These are phyloP conservation scores for Euphorbia peplus DNA, from an alignment of 345 rosid species.

Conservation along the genomic window DNA sequence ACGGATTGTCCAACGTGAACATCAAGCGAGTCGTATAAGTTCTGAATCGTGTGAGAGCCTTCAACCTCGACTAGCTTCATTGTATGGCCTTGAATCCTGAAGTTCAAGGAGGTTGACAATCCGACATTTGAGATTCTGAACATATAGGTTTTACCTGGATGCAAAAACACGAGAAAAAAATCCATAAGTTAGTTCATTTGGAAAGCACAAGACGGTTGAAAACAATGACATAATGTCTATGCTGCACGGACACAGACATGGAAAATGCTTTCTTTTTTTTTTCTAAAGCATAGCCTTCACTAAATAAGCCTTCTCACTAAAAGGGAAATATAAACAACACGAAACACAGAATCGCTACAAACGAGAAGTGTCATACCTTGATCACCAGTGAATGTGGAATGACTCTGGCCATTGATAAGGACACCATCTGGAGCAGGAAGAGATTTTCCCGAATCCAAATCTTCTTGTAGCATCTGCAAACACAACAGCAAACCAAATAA, in stretches of 20 bases:
- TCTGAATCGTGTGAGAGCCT: constrained; percentile 79
- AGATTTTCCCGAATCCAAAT: constrained; percentile 65
- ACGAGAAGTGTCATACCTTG: too few relatives aligned
- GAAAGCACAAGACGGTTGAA: not conserved
- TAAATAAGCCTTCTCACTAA: too few relatives aligned
- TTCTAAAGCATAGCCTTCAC: too few relatives aligned
- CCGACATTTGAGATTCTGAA: constrained; percentile 88
- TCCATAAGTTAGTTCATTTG: not conserved
- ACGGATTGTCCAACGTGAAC: constrained; percentile 89
- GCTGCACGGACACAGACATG: too few relatives aligned
- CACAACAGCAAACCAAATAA: not conserved
- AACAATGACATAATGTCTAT: not conserved
- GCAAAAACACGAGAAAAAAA: constrained; percentile 1
- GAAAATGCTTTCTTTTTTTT: too few relatives aligned
- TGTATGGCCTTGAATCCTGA: constrained; percentile 77
- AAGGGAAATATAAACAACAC: too few relatives aligned
- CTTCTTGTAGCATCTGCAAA: constrained; percentile 44
- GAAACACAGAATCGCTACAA: too few relatives aligned
- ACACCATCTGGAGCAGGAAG: constrained; percentile 56
- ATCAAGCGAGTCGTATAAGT: constrained; percentile 72
- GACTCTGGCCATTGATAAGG: constrained; percentile 39
- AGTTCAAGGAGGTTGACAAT: constrained; percentile 58
- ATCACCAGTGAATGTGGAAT: constrained; percentile 34
- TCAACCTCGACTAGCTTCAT: constrained; percentile 89
- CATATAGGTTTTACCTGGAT: constrained; percentile 82